Evolutionary conservation across 176 grass and related monocot species (phyloP).

Genomic region (Dendrocalamus sinicus): DNA sequence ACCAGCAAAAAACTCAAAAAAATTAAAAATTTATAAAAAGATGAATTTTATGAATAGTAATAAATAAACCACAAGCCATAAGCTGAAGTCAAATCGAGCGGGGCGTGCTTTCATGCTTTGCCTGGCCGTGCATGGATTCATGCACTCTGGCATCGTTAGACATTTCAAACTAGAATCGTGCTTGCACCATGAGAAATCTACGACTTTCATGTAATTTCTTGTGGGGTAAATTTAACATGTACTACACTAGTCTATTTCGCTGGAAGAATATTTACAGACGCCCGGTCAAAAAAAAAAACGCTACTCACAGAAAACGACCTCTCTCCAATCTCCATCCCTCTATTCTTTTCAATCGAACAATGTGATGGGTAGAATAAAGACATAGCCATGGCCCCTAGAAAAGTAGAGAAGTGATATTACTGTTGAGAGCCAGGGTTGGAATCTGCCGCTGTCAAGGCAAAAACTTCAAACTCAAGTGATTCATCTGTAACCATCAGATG

Average conservation of each 20-base stretch:
- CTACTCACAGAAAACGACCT: not conserved
- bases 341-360: not conserved
- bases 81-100: no score
- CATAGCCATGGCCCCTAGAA: not conserved
- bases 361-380: not conserved
- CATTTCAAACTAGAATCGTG: not conserved
- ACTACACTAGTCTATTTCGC: not conserved
- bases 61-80: no score
- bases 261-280: not conserved
- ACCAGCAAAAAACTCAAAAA: no score
- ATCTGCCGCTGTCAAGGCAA: not conserved
- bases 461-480: not conserved
- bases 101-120: not conserved
- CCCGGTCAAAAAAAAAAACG: not conserved
- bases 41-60: no score
- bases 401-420: not conserved
- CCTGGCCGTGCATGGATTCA: not conserved
- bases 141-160: not conserved
- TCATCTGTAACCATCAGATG: not conserved
- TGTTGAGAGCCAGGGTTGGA: constrained; percentile 13
- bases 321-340: not conserved
- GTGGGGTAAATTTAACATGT: not conserved
- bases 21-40: no score
- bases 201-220: not conserved
- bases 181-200: not conserved